phyloP scores from a whole-genome alignment of 805 yeast genomes.

The Candida ficus region DNA sequence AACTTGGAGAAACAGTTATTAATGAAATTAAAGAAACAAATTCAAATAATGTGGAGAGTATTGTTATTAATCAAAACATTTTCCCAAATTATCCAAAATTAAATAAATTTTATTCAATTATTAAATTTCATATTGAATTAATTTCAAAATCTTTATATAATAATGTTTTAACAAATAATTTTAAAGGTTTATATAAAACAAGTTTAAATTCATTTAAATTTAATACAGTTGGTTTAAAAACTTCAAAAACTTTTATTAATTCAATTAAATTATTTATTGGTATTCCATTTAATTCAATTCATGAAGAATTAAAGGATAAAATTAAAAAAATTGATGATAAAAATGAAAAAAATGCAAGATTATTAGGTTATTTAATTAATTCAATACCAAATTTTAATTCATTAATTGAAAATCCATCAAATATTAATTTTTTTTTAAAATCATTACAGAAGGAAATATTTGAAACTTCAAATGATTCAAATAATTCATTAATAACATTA shows the following conservation, averaged over 20 bases:
- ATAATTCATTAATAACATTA: too few relatives aligned
- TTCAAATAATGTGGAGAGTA: constrained; percentile 9
- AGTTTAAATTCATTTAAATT: constrained; percentile 25
- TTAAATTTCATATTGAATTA: constrained; percentile 10
- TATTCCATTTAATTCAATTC: constrained; percentile 32
- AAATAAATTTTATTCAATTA: constrained; percentile 9
- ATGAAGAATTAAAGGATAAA: constrained; percentile 25
- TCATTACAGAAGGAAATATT: too few relatives aligned
- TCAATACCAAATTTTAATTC: constrained; percentile 38
- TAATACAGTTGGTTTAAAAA: constrained; percentile 15
- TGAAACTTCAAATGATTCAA: too few relatives aligned
- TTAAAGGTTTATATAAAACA: constrained; percentile 17
- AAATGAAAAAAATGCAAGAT: constrained; percentile 28
- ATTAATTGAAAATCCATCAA: too few relatives aligned
- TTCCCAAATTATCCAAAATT: constrained; percentile 9
- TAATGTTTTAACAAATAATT: constrained; percentile 14
- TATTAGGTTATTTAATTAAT: constrained; percentile 31
- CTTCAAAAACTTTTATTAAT: constrained; percentile 19
- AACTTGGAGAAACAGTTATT: constrained; percentile 16
- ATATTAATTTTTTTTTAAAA: too few relatives aligned
- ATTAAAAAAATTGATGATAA: constrained; percentile 18
- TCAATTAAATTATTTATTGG: constrained; percentile 32
- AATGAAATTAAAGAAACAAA: constrained; percentile 23
- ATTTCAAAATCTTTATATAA: constrained; percentile 15
- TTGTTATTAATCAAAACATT: constrained; percentile 9